phyloP scores from a whole-genome alignment of 2,329 filamentous ascomycete species.

The Fusarium veterinarium region DNA sequence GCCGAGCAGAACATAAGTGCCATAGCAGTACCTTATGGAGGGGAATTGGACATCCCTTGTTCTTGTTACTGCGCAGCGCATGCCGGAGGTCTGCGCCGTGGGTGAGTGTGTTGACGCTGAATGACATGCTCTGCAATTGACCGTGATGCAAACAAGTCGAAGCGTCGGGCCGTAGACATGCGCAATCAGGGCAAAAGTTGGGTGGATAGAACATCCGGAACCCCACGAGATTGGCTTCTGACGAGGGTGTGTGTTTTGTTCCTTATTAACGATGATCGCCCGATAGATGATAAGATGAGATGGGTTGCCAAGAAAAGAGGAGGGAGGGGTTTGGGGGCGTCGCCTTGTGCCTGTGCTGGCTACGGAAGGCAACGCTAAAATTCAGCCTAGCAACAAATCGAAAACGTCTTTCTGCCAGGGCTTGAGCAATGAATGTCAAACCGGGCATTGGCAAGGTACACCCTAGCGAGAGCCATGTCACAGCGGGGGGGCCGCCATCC shows the following conservation, averaged over 20 bases:
- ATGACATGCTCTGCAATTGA: not conserved
- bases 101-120: not conserved
- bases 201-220: conserved; percentile 8
- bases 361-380: conserved; percentile 18
- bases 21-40: not conserved
- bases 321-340: conserved; percentile 20
- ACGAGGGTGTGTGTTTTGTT: conserved; percentile 25
- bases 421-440: conserved; percentile 15
- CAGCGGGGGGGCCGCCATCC: conserved; percentile 19
- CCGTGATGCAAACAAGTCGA: conserved; percentile 1
- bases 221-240: conserved; percentile 42
- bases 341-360: conserved; percentile 20
- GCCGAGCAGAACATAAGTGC: conserved; percentile 1
- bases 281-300: conserved; percentile 39
- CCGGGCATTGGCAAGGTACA: conserved; percentile 11
- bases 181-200: not conserved
- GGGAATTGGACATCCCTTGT: not conserved
- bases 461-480: conserved; percentile 18
- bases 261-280: conserved; percentile 41
- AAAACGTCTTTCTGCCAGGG: conserved; percentile 25
- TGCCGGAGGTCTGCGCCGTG: conserved; percentile 2
- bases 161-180: not conserved
- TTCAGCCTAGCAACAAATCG: conserved; percentile 25
- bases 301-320: conserved; percentile 12
- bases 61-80: not conserved